Conservation (phyloP, 495 filamentous ascomycete species). For the Chaetomium cochliodes region DNA sequence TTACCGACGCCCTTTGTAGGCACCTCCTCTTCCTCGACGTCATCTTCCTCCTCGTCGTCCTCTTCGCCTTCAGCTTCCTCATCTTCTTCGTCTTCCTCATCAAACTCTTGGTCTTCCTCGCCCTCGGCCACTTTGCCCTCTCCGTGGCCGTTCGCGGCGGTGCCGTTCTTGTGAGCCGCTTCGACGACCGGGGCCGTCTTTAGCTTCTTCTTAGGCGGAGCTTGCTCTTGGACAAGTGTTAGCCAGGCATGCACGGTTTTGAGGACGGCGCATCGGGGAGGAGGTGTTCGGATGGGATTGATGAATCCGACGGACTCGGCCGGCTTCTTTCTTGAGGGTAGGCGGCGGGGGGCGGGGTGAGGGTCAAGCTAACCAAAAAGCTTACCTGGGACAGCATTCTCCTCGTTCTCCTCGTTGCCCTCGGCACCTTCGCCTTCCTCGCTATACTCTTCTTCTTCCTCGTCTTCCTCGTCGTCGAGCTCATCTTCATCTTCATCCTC, state of each 20-base stretch:
- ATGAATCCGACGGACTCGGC: not conserved
- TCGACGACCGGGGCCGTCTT: conserved; percentile 40
- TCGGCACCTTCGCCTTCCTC: conserved; percentile 40
- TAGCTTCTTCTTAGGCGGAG: conserved; percentile 51
- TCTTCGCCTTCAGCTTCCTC: conserved; percentile 36
- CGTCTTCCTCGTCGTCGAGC: conserved; percentile 41
- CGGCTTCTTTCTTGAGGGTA: not conserved
- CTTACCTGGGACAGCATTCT: conserved; percentile 36
- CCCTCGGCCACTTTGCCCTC: conserved; percentile 37
- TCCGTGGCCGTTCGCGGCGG: conserved; percentile 25
- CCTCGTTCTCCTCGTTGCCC: conserved; percentile 31
- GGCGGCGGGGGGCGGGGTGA: not conserved
- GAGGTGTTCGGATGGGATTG: not conserved
- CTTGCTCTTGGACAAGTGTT: conserved; percentile 31
- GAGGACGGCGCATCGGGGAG: too few species aligned
- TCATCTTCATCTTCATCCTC: conserved; percentile 47
- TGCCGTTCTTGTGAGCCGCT: conserved; percentile 37
- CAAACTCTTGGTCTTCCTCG: conserved; percentile 38
- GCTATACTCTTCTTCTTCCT: conserved; percentile 38
- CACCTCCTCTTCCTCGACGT: conserved; percentile 30
- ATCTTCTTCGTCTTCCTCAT: conserved; percentile 38
- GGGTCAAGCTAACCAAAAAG: not conserved
- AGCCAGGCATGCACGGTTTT: not conserved
- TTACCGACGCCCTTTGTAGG: conserved; percentile 41
- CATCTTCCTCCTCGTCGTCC: conserved; percentile 34